A percentile compares a stretch with the other conserved stretches of the same genome.
Evolutionary conservation across 345 rosid species (phyloP).

Genomic region (Melaleuca quinquenervia): DNA sequence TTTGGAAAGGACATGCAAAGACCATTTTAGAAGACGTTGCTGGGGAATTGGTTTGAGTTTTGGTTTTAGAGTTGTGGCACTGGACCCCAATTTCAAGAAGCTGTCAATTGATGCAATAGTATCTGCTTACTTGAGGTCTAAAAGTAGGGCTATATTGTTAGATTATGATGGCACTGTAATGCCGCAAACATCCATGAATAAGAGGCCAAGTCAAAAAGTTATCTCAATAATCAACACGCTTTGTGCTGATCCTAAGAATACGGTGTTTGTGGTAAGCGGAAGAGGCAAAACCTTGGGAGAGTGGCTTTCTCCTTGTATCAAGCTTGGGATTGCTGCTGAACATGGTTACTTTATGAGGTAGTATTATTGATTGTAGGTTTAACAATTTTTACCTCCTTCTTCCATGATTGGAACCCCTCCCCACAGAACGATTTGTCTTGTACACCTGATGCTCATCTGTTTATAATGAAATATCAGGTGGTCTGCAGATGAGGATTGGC

Average conservation of each 20-base stretch:
- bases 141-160: constrained; percentile 49
- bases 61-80: constrained; percentile 69
- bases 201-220: constrained; percentile 39
- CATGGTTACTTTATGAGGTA: constrained; percentile 67
- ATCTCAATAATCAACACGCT: constrained; percentile 41
- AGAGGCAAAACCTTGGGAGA: constrained; percentile 55
- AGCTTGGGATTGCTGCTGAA: constrained; percentile 64
- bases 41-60: constrained; percentile 76
- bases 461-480: constrained; percentile 24
- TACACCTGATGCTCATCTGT: neutral
- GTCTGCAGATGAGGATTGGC: constrained; percentile 38
- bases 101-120: constrained; percentile 42
- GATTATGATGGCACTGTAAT: constrained; percentile 73
- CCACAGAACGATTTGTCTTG: neutral
- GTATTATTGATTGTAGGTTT: neutral
- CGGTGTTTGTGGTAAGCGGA: constrained; percentile 60
- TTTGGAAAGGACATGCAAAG: constrained; percentile 63
- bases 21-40: constrained; percentile 58
- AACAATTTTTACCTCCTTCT: neutral
- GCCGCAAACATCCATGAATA: constrained; percentile 62
- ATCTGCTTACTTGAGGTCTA: constrained; percentile 43
- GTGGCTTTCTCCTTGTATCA: constrained; percentile 56
- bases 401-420: neutral
- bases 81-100: constrained; percentile 61
- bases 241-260: constrained; percentile 41